phyloP scores from a whole-genome alignment of 2,329 filamentous ascomycete genomes.

The Penicillium rolfsii region DNA sequence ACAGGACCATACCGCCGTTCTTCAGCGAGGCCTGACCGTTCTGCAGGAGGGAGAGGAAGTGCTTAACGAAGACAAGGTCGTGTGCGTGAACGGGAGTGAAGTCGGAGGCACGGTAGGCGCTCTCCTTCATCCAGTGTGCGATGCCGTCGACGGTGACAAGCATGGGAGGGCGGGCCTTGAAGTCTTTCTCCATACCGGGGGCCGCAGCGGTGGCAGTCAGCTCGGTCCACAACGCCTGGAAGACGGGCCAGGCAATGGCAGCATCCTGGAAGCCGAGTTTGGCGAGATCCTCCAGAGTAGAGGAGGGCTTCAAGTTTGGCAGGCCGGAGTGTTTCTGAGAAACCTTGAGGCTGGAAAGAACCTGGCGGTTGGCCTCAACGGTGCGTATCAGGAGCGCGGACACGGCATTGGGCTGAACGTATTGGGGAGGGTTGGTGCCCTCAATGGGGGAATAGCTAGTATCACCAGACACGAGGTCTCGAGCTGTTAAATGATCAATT shows the following conservation, averaged over 20 bases:
- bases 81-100: slow-evolving; percentile 81
- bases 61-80: slow-evolving; percentile 74
- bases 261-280: slow-evolving; percentile 71
- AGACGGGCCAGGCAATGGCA: slow-evolving; percentile 78
- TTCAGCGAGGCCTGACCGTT: slow-evolving; percentile 47
- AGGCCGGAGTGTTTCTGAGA: slow-evolving; percentile 61
- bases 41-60: slow-evolving; percentile 72
- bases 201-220: slow-evolving; percentile 59
- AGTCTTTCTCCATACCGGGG: slow-evolving; percentile 49
- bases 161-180: slow-evolving; percentile 60
- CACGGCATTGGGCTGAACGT: slow-evolving; percentile 77
- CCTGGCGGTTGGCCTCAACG: slow-evolving; percentile 67
- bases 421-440: slow-evolving; percentile 58
- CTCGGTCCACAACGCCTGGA: slow-evolving; percentile 80
- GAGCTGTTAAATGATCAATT: slow-evolving; percentile 56
- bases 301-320: slow-evolving; percentile 60
- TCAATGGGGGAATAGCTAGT: slow-evolving; percentile 77
- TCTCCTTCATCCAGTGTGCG: slow-evolving; percentile 76
- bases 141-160: slow-evolving; percentile 79
- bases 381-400: slow-evolving; percentile 75
- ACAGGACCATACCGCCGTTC: slow-evolving; percentile 80
- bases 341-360: slow-evolving; percentile 61
- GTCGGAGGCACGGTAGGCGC: slow-evolving; percentile 72
- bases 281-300: slow-evolving; percentile 69
- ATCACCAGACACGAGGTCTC: slow-evolving; percentile 77